phyloP scores from a whole-genome alignment of 108 stramenopile genomes.

The Pseudonitzschia multiseries region DNA sequence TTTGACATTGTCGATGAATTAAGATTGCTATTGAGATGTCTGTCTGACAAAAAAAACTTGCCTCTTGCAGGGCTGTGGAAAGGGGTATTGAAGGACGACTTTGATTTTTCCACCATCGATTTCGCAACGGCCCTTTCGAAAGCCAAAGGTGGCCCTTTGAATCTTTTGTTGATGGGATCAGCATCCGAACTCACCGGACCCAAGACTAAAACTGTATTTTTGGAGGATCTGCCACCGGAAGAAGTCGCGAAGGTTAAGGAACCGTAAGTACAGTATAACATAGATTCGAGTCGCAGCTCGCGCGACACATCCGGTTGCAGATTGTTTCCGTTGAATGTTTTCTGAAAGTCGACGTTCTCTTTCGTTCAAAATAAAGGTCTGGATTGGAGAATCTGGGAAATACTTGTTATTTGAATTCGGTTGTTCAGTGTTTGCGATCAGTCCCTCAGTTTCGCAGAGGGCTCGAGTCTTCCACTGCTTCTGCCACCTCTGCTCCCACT shows the following conservation, averaged over 20 bases:
- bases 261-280: slow-evolving; percentile 43
- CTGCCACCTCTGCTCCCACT: slow-evolving; percentile 35
- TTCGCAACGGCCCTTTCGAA: slow-evolving; percentile 52
- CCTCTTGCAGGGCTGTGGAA: slow-evolving; percentile 81
- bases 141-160: slow-evolving; percentile 54
- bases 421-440: slow-evolving; percentile 91
- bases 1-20: slow-evolving; percentile 5
- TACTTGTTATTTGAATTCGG: slow-evolving; percentile 99
- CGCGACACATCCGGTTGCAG: neutral
- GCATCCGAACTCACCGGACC: slow-evolving; percentile 87
- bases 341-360: neutral
- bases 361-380: slow-evolving; percentile 24
- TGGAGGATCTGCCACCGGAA: slow-evolving; percentile 95
- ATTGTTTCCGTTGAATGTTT: neutral
- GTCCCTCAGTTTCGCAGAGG: slow-evolving; percentile 85
- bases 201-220: slow-evolving; percentile 82
- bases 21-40: neutral
- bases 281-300: neutral
- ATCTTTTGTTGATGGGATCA: slow-evolving; percentile 96
- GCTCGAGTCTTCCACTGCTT: slow-evolving; percentile 49
- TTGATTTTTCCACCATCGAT: slow-evolving; percentile 68
- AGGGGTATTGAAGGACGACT: slow-evolving; percentile 93
- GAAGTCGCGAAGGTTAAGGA: slow-evolving; percentile 87
- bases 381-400: slow-evolving; percentile 97
- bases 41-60: neutral